Evolutionary conservation across 345 rosid species (phyloP), one percentile per base, ranked within the genome.

Genomic region (Boechera stricta): DNA sequence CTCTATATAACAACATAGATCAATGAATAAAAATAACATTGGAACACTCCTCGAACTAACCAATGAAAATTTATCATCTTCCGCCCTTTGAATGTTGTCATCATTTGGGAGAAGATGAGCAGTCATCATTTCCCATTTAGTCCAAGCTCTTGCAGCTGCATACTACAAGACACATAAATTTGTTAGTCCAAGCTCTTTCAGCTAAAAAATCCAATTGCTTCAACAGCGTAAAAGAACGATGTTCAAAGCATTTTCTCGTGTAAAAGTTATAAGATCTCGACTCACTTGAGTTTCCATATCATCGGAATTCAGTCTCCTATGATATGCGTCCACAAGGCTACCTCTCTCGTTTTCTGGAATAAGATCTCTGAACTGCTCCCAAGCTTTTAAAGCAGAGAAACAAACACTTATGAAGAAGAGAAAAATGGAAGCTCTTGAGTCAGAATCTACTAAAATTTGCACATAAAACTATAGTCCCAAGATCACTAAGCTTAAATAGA

Each of bases 101-200:
- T 87, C 89, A 85, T 87, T 86, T 64, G 87, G 96, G 72, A 75
- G 79, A 79, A 94, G 97, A 86, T 94, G 85, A 41, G 94, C 89
- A 69, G 98, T 94, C 96, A 87, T 87, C 98, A 92, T 89, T 82
- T 94, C 98, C 98, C 98, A 94, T 75, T 78, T 94, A 36, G 98
- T 94, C 98, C 98, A 94, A 44, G 91, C 89, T 83, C 97, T 88
- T 48, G 97, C 97, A 73, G 98, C 97, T 80, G 89, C 96, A 88
- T 81, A 86, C 98, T 92, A 76, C 41, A 59, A 80, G 75, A 85
- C 35, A 36, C 21, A n/a, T 3, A 31, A 10, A n/a, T 44, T 41
- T 41, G 33, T 75, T 3, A 75, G 32, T 36, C 26, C 36, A 54
- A 54, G 26, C 28, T 68, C 61, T 67, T 33, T 67, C 5, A 15